A percentile compares a stretch with the other conserved stretches of the same genome.
Conservation (phyloP, 768 basidiomycete species). For the Lactarius sp. region DNA sequence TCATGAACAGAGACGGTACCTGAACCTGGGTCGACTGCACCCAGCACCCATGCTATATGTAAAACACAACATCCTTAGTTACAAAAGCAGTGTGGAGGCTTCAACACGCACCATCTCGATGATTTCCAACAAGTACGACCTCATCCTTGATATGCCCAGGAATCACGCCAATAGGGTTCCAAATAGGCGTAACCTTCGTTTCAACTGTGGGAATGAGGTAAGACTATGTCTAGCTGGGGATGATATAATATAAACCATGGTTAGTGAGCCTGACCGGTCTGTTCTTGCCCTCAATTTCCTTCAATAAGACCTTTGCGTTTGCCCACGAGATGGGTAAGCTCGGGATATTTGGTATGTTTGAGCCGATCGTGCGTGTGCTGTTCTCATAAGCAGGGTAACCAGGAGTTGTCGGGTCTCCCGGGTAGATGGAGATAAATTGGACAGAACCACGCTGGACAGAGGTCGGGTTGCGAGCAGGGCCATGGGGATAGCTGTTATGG, state of each 20-base stretch:
- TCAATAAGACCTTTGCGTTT: constrained; percentile 63
- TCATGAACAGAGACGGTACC: constrained; percentile 79
- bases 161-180: constrained; percentile 82
- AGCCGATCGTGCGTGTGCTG: constrained; percentile 54
- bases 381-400: constrained; percentile 84
- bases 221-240: background rate
- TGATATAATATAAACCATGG: constrained; percentile 36
- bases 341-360: constrained; percentile 68
- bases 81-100: background rate
- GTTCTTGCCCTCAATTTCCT: constrained; percentile 42
- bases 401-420: constrained; percentile 80
- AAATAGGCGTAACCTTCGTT: constrained; percentile 78
- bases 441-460: constrained; percentile 86
- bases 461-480: constrained; percentile 82
- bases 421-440: constrained; percentile 56
- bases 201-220: constrained; percentile 46
- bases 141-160: constrained; percentile 83
- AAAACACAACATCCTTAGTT: background rate
- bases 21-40: constrained; percentile 73
- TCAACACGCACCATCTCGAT: constrained; percentile 69
- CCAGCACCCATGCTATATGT: constrained; percentile 63
- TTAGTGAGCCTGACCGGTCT: constrained; percentile 53
- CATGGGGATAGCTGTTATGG: constrained; percentile 57
- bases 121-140: constrained; percentile 81
- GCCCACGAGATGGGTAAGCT: constrained; percentile 88